phyloP scores from a whole-genome alignment of 345 rosid species.

The Moringa oleifera region DNA sequence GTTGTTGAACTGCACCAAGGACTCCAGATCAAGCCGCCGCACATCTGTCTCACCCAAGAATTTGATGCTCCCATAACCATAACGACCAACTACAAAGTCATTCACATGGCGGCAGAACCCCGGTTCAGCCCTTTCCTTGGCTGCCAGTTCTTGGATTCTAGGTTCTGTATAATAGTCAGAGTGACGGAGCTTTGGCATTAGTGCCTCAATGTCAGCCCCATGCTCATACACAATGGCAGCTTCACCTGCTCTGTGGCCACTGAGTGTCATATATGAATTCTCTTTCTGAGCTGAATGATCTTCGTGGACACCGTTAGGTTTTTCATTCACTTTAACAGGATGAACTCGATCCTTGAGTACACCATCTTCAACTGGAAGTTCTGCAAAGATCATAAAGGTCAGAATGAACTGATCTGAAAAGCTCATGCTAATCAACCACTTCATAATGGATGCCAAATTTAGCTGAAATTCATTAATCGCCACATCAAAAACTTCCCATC shows the following conservation, averaged over 20 bases:
- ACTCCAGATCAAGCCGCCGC: constrained; percentile 70
- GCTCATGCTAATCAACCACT: neutral
- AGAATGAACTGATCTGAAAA: too few species aligned
- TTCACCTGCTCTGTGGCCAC: constrained; percentile 72
- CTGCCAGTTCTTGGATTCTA: constrained; percentile 84
- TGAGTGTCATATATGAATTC: constrained; percentile 46
- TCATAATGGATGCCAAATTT: neutral
- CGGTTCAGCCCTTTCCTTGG: constrained; percentile 75
- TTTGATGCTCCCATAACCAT: constrained; percentile 81
- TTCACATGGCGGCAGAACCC: constrained; percentile 69
- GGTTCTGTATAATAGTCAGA: constrained; percentile 92
- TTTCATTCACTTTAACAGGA: constrained; percentile 36
- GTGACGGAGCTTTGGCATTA: constrained; percentile 81
- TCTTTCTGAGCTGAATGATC: constrained; percentile 40
- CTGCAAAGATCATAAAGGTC: constrained; percentile 23
- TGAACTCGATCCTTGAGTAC: constrained; percentile 31
- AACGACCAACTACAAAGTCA: constrained; percentile 85
- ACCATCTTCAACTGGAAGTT: constrained; percentile 32
- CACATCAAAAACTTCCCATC: too few species aligned
- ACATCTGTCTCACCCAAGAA: constrained; percentile 90
- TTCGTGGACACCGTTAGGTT: constrained; percentile 45
- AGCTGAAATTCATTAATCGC: neutral
- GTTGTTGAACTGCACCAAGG: constrained; percentile 75
- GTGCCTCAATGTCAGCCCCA: constrained; percentile 81
- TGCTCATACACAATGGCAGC: constrained; percentile 79